Conservation (phyloP, 441 rosid genomes). For the Adansonia grandidieri region DNA sequence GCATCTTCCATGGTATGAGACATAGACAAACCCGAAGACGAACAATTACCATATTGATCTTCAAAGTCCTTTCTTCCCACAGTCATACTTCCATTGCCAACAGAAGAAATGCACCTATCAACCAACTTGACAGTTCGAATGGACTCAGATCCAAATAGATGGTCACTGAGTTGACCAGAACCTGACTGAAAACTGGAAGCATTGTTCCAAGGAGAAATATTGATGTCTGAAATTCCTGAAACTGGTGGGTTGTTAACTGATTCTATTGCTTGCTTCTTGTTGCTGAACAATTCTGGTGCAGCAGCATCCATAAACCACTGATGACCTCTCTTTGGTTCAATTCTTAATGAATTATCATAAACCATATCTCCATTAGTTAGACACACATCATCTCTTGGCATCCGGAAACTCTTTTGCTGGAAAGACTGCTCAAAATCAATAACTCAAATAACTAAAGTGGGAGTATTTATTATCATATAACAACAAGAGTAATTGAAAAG, state of each 20-base stretch:
- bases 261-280: constrained; percentile 51
- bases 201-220: constrained; percentile 40
- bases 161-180: constrained; percentile 43
- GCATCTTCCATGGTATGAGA: constrained; percentile 42
- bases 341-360: constrained; percentile 40
- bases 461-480: not conserved
- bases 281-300: constrained; percentile 39
- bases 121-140: constrained; percentile 37
- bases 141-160: constrained; percentile 45
- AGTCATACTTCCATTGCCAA: constrained; percentile 40
- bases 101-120: constrained; percentile 43
- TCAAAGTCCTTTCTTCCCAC: constrained; percentile 45
- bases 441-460: not conserved
- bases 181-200: constrained; percentile 37
- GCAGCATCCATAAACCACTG: constrained; percentile 45
- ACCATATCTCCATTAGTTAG: constrained; percentile 40
- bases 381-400: constrained; percentile 39
- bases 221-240: constrained; percentile 32
- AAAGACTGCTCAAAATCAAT: constrained; percentile 41
- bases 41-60: constrained; percentile 42
- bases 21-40: constrained; percentile 40
- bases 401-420: constrained; percentile 41
- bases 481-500: not conserved
- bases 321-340: constrained; percentile 48
- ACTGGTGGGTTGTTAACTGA: constrained; percentile 30